A percentile compares a stretch with the other conserved stretches of the same genome.
phyloP scores from a whole-genome alignment of 2,329 filamentous ascomycete species.

The Atkinsonella hypoxylon region DNA sequence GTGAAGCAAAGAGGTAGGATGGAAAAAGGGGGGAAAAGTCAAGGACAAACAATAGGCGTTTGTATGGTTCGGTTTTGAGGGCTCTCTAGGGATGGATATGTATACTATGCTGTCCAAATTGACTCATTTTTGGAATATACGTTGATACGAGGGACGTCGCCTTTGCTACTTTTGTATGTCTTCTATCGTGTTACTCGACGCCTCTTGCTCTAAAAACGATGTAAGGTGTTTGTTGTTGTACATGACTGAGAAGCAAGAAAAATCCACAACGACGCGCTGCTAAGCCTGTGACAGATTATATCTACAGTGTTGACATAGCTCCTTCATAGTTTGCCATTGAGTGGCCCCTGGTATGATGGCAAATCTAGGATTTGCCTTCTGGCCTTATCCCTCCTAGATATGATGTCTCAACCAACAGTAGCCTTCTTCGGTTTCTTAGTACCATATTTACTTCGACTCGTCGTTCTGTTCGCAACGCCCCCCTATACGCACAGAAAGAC shows the following conservation, averaged over 20 bases:
- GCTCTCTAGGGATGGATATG: not conserved
- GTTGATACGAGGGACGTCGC: not conserved
- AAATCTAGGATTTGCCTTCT: not conserved
- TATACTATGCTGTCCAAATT: constrained; percentile 1
- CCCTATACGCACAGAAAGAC: constrained; percentile 43
- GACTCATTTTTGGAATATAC: not conserved
- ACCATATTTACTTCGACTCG: constrained; percentile 88
- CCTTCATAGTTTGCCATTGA: not conserved
- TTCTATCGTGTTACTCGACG: no score
- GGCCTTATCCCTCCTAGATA: no score
- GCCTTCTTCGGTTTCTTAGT: constrained; percentile 96
- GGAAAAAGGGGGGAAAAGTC: not conserved
- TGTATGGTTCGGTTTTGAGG: not conserved
- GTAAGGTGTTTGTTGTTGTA: constrained; percentile 4
- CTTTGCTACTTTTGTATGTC: not conserved
- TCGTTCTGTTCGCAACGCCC: constrained; percentile 75
- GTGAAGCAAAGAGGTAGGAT: not conserved
- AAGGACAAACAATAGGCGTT: not conserved
- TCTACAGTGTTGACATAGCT: no score
- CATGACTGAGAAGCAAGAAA: not conserved
- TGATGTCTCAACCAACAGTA: constrained; percentile 30
- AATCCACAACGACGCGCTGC: not conserved
- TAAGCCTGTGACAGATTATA: not conserved
- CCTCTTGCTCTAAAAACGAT: not conserved
- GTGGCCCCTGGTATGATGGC: not conserved